Evolutionary conservation across 306 rosid genomes (phyloP).

Genomic region (Trichosanthes truncata): DNA sequence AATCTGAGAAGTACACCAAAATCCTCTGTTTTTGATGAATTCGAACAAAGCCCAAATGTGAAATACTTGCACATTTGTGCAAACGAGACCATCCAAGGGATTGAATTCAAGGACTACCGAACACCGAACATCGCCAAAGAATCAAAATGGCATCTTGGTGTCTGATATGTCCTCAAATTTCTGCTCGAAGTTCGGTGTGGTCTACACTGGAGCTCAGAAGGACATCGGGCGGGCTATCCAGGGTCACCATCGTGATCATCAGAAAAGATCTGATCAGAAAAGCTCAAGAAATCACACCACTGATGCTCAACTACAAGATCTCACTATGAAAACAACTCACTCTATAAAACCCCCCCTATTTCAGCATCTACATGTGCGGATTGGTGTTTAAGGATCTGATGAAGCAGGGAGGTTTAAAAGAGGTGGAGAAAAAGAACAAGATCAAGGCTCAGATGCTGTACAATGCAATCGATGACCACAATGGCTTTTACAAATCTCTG

Average conservation of each 20-base stretch:
- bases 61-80: too few relatives aligned
- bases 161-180: constrained; percentile 89
- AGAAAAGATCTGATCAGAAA: constrained; percentile 70
- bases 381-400: constrained; percentile 77
- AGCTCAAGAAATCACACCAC: constrained; percentile 55
- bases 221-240: constrained; percentile 56
- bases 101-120: too few relatives aligned
- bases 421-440: too few relatives aligned
- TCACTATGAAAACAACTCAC: constrained; percentile 2
- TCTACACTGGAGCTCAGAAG: too few relatives aligned
- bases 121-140: too few relatives aligned
- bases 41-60: background rate
- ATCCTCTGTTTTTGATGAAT: background rate
- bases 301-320: constrained; percentile 82
- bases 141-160: constrained; percentile 21
- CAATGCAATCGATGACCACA: constrained; percentile 53
- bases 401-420: constrained; percentile 22
- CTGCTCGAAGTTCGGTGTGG: constrained; percentile 28
- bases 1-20: constrained; percentile 53
- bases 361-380: constrained; percentile 56
- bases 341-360: too few relatives aligned
- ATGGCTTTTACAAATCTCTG: constrained; percentile 70
- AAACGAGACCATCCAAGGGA: too few relatives aligned
- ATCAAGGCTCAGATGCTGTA: constrained; percentile 64
- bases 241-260: constrained; percentile 70